Evolutionary conservation across 176 grass and related monocot species (phyloP), one percentile per base, ranked within the genome.

Genomic region (Aegilops tauschii): DNA sequence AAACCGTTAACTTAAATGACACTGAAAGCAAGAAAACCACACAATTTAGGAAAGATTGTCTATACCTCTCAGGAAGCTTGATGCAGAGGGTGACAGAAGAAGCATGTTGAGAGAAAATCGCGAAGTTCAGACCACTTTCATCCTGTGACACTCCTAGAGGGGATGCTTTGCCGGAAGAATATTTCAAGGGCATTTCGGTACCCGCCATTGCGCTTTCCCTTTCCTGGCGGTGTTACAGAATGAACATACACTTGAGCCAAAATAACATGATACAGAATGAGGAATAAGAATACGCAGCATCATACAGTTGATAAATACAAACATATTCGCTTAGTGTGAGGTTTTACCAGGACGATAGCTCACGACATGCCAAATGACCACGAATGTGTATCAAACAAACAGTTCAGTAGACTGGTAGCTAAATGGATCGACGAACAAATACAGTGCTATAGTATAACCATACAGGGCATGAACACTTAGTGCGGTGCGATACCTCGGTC

Each of bases 101-200:
- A 85, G 97, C 92, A 87, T 99, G 85, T 47, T 83, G 86, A 73
- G 97, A 99, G 73, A 99, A 99, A 88, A 99, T 87, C 8, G 94
- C 92, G 36, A 99, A 99, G 80, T 99, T 99, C 28, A 94, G 64
- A 76, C 83, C 89, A 45, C 69, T 87, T 50, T 91, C 88, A 77
- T 23, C 87, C 78, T 96, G 87, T 6, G 94, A 99, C 23, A 89
- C 97, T 61, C 97, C 97, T 80, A 99, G 74, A 0, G 94, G 97
- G 31, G 71, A 91, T 77, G 94, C 92, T 75, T 90, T 87, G 64
- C 97, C 97, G 40, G 88, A 63, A 77, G 82, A 96, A 85, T 91
- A 94, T 67, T 91, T 94, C 62, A 99, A 78, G 44, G 18, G 39
- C 67, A 47, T 5, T 78, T 87, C 47, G 29, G 14, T 39, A 4